phyloP scores from a whole-genome alignment of 768 basidiomycete genomes.

The Phylloporus sp. region DNA sequence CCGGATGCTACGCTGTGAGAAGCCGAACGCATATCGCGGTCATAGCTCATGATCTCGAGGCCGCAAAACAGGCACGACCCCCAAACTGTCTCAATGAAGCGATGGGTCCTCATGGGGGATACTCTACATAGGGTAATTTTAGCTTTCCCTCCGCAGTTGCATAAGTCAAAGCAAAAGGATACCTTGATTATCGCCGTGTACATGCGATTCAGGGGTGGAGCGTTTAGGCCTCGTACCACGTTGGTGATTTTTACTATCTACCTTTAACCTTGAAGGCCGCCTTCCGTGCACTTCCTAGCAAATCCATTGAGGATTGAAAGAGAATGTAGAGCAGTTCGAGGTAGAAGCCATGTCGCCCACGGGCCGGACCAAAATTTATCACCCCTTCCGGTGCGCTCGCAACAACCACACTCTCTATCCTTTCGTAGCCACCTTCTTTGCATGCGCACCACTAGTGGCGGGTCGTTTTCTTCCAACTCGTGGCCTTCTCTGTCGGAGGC shows the following conservation, averaged over 20 bases:
- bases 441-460: constrained; percentile 31
- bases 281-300: too few relatives aligned
- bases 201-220: not conserved
- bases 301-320: too few relatives aligned
- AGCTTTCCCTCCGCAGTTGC: not conserved
- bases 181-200: constrained; percentile 23
- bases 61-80: not conserved
- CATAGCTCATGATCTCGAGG: not conserved
- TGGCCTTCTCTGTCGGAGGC: constrained; percentile 38
- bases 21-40: not conserved
- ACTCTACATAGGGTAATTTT: not conserved
- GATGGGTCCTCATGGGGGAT: not conserved
- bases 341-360: too few relatives aligned
- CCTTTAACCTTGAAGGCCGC: constrained; percentile 30
- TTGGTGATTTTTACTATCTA: constrained; percentile 31
- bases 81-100: not conserved
- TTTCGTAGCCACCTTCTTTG: constrained; percentile 41
- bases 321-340: too few relatives aligned
- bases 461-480: constrained; percentile 28
- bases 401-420: constrained; percentile 46
- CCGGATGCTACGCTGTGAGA: not conserved
- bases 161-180: not conserved
- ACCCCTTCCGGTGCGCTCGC: constrained; percentile 48
- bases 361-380: too few relatives aligned
- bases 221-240: too few relatives aligned